Conservation (phyloP, 225 moss, liverwort and hornwort genomes). For the Thuidium tamariscinum region DNA sequence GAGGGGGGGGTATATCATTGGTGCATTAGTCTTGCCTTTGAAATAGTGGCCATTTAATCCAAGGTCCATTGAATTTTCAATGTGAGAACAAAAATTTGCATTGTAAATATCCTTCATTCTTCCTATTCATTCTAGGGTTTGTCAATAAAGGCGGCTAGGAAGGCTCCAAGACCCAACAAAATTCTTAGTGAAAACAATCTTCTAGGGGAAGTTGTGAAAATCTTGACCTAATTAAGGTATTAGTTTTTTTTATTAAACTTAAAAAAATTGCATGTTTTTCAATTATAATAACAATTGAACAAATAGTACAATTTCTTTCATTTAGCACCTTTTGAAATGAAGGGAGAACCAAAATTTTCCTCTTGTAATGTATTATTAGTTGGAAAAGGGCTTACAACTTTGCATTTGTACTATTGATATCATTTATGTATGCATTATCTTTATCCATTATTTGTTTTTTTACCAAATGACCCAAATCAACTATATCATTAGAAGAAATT, state of each 20-base stretch:
- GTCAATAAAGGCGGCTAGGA: rapidly evolving
- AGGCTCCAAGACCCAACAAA: not conserved
- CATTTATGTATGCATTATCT: too few relatives aligned
- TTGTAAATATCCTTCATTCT: not conserved
- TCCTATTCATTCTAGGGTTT: not conserved
- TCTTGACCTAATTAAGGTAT: rapidly evolving
- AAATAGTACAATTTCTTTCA: not conserved
- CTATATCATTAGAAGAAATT: too few relatives aligned
- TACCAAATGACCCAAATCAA: rapidly evolving
- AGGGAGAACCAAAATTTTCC: not conserved
- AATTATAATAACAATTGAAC: not conserved
- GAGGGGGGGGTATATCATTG: not conserved
- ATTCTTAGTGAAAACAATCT: not conserved
- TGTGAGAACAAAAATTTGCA: not conserved
- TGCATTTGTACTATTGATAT: not conserved
- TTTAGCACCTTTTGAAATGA: not conserved
- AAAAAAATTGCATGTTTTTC: not conserved
- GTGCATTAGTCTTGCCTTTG: not conserved
- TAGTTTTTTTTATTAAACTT: too few relatives aligned
- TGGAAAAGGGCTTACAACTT: not conserved
- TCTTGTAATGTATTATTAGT: not conserved
- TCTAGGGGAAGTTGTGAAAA: rapidly evolving
- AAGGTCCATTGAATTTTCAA: not conserved
- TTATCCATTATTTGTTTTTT: not conserved
- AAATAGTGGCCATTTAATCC: not conserved